Evolutionary conservation across 495 filamentous ascomycete species (phyloP), one percentile per base, ranked within the genome.

Genomic region (Penicillium argentinense): DNA sequence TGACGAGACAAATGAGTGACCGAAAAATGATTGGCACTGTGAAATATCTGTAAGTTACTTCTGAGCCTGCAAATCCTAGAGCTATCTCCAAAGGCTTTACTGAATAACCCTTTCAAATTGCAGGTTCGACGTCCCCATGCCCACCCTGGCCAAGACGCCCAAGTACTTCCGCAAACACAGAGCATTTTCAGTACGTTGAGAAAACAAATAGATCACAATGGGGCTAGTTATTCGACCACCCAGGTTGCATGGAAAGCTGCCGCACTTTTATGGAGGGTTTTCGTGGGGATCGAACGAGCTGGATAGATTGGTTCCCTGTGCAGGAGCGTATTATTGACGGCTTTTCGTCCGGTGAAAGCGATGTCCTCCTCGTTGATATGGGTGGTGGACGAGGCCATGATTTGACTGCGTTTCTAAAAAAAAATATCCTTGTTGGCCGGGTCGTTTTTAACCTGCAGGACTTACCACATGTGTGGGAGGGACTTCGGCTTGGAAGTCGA

Each of bases 371-470:
- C 0, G 75, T 81, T 4, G 78, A 81, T 47, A 69, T 81, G 0
- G 77, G 72, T 1, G 77, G 68, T 0, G 73, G 75, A 0, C 54
- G 66, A 16, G 78, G 77, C 2, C 74, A 79, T 39, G 65, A 76
- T 45, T 42, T 75, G 9, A 40, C 53, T 9, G 64, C 61, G 6
- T 42, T 79, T 11, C 41, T 57, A 11, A 54, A 55, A 9, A 55
- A 9, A 64, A 71, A 6, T 56, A 66, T 24, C 55, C 59, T 6
- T 47, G 47, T 0, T 44, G 38, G 0, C 43, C 41, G 0, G 61
- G 58, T 0, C 45, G 55, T 1, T 24, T n/a, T 68, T 5, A 26
- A 65, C 0, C 29, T 68, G 2, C 49, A 65, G 33, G 62, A 68
- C 33, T 41, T 56, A 14, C 47, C 47, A 1, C 28, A 33, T 16